These are phyloP conservation scores for Cymbidium sinense DNA, from an alignment of 106 monocot genomes.

Conservation along the genomic window DNA sequence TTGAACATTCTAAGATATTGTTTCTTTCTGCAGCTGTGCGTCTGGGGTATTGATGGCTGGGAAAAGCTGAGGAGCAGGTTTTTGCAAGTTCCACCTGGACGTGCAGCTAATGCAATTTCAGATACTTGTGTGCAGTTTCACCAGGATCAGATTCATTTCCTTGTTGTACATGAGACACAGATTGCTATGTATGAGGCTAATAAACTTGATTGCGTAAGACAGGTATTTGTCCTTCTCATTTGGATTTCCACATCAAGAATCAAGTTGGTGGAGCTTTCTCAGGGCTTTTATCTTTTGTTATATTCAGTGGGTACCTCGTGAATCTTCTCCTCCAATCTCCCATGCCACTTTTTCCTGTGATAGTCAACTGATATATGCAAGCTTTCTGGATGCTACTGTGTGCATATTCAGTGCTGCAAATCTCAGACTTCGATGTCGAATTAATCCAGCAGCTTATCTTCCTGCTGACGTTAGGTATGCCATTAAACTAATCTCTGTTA, in stretches of 20 bases:
- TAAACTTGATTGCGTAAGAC: slow-evolving; percentile 52
- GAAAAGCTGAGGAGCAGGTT: slow-evolving; percentile 45
- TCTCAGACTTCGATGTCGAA: slow-evolving; percentile 56
- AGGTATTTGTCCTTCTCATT: slow-evolving; percentile 26
- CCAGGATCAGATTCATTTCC: slow-evolving; percentile 73
- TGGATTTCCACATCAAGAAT: neutral
- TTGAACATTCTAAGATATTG: neutral
- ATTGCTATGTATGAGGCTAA: slow-evolving; percentile 64
- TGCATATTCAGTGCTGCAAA: slow-evolving; percentile 57
- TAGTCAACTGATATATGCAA: slow-evolving; percentile 67
- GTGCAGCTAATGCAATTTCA: slow-evolving; percentile 27
- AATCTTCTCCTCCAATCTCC: slow-evolving; percentile 47
- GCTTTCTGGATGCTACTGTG: slow-evolving; percentile 67
- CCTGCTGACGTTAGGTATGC: slow-evolving; percentile 17
- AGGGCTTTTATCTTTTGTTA: neutral
- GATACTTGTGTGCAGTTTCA: slow-evolving; percentile 86
- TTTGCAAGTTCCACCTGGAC: slow-evolving; percentile 58
- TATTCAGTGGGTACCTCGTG: slow-evolving; percentile 49
- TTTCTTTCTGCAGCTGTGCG: slow-evolving; percentile 43
- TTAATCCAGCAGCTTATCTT: slow-evolving; percentile 67
- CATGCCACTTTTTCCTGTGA: slow-evolving; percentile 90
- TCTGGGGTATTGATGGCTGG: slow-evolving; percentile 75
- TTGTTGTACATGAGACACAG: slow-evolving; percentile 72
- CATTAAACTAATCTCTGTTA: neutral
- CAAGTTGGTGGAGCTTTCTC: neutral